Evolutionary conservation across 306 rosid genomes (phyloP), one percentile per base, ranked within the genome.

Genomic region (Cicer chorassanicum): DNA sequence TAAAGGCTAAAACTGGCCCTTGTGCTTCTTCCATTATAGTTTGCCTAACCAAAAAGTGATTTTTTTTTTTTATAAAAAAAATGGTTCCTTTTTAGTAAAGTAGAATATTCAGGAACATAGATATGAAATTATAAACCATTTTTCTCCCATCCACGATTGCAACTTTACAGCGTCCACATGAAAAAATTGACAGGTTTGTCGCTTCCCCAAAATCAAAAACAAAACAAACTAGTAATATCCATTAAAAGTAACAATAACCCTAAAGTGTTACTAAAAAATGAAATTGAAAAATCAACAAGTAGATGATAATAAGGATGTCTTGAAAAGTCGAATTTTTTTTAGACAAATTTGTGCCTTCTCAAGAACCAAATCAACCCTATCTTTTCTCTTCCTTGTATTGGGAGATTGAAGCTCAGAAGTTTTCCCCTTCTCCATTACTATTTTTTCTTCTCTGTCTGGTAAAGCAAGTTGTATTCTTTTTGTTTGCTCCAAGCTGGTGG

Each of bases 271-370:
- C 7, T 11, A 53, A 19, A 16, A 41, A 40, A 36, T 63, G n/a
- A 69, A 64, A 70, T 45, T 69, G 36, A 29, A 29, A 29, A 29
- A 29, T 29, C 36, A 29, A 83, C 80, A 86, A 53, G 73, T 51
- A 24, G 74, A 15, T 40, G 70, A 68, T 8, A 69, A 62, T 5
- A 85, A 69, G 2, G 79, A 67, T 41, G 78, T 40, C 68, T 88
- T 88, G 21, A 88, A 70, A 67, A 36, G 86, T 53, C 39, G 51
- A 8, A 88, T 81, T 78, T 88, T 88, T 15, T 77, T 69, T 1
- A 88, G 78, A 73, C 91, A 88, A 46, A 50, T 76, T 34, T 81
- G 75, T 9, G 91, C 91, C 42, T 76, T 88, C 56, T 88, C 88
- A 59, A 88, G 78, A 74, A 83, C 85, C 70, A 78, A 65, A 36